Base-by-base conservation (phyloP, 495 filamentous ascomycete genomes). In the Viridothelium virens region DNA sequence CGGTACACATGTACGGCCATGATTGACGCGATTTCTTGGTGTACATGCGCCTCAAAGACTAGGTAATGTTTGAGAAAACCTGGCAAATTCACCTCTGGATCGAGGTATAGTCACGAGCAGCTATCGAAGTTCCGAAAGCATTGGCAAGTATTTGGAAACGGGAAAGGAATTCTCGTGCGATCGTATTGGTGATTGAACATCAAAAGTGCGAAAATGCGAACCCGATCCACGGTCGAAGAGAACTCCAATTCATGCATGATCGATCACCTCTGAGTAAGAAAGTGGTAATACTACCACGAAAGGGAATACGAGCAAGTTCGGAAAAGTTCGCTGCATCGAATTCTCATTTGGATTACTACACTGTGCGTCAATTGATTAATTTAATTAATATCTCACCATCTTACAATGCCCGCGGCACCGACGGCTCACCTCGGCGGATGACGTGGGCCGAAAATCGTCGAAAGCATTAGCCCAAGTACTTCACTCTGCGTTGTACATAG, bases 21-120 rank as follows among this genome's bases (percentile, higher is more conserved):
- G 53, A 59, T 59, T 59, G 53, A 59, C 18, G 53, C 53, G 53
- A 59, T 59, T 59, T 59, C 14, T 36, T 34, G 53, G 11, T 14
- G 25, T 36, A 36, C n/a, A 59, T 36, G 25, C 31, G 10, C 36
- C 11, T 5, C 48, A 59, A 1, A 25, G 25, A 25, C 25, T 25
- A 25, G 25, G 25, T 25, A 25, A 1, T 25, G 1, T 25, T 25
- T 1, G 1, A 25, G 25, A 25, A 25, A 25, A 25, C 25, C 25
- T 25, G 25, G 25, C 25, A 25, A 25, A 25, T 25, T 25, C 25
- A 25, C 25, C 25, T 25, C 25, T 25, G 25, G 25, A 25, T 25
- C 25, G 25, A 25, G 25, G 25, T 25, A 25, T 25, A 25, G 25
- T 25, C 25, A 25, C 25, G 25, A 25, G 25, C 25, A 25, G 25